A percentile compares a stretch with the other conserved stretches of the same genome.
Conservation (phyloP, 108 stramenopile genomes). For the Stephanodiscus minutulus region DNA sequence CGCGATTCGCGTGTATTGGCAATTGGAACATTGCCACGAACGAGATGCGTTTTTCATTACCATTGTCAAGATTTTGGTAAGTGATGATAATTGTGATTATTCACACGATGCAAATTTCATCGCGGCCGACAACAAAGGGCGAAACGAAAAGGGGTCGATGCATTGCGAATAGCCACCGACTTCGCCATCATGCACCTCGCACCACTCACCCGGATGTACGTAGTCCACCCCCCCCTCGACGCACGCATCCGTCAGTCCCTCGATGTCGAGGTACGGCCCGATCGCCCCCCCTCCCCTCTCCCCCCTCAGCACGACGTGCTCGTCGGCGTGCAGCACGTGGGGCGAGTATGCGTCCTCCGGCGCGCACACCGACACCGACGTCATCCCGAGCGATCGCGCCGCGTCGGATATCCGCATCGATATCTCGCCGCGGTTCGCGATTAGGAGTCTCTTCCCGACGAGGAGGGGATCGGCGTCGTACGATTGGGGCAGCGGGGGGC, state of each 20-base stretch:
- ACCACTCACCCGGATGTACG: slow-evolving; percentile 64
- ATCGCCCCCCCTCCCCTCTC: slow-evolving; percentile 43
- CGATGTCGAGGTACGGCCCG: slow-evolving; percentile 58
- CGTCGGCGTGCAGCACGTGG: slow-evolving; percentile 72
- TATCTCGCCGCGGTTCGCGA: slow-evolving; percentile 97
- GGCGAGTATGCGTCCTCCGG: slow-evolving; percentile 78
- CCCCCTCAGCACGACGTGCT: slow-evolving; percentile 49
- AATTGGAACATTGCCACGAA: not conserved
- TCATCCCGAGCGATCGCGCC: slow-evolving; percentile 64
- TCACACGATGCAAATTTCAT: no score
- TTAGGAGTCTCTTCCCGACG: slow-evolving; percentile 71
- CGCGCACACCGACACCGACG: slow-evolving; percentile 87
- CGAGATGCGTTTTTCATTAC: not conserved
- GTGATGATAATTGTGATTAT: no score
- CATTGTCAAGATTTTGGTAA: no score
- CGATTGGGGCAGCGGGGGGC: slow-evolving; percentile 27
- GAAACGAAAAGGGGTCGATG: no score
- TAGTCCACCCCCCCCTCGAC: slow-evolving; percentile 65
- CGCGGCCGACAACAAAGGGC: no score
- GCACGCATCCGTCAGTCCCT: slow-evolving; percentile 56
- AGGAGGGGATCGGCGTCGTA: slow-evolving; percentile 36
- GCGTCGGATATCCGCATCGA: slow-evolving; percentile 90
- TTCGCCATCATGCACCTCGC: no score
- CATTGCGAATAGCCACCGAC: no score
- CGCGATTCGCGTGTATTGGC: no score